phyloP scores from a whole-genome alignment of 371 early-diverging fungal species.

The Chytridium lagenaria region DNA sequence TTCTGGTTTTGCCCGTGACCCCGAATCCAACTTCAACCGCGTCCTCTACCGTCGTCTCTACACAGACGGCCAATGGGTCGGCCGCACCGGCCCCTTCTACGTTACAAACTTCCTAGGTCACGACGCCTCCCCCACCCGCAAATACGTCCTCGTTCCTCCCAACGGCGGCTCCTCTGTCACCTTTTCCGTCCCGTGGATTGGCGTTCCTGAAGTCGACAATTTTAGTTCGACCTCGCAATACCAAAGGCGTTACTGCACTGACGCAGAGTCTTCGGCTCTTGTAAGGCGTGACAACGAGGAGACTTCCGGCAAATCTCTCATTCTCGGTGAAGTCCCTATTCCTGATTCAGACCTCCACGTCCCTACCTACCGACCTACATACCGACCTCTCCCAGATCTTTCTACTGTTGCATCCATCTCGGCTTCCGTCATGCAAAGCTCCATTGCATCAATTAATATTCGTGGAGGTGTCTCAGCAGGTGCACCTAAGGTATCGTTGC shows the following conservation, averaged over 20 bases:
- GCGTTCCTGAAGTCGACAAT: not conserved
- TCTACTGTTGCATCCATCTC: not conserved
- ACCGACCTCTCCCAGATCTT: not conserved
- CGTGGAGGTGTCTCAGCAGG: not conserved
- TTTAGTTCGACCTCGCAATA: not conserved
- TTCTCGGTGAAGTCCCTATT: not conserved
- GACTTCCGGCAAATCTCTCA: not conserved
- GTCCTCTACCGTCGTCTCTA: not conserved
- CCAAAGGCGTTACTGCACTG: not conserved
- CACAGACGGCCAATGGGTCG: not conserved
- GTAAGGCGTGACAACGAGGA: not conserved
- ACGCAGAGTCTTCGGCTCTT: not conserved
- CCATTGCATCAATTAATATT: not conserved
- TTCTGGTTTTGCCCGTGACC: not conserved
- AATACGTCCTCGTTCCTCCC: not conserved
- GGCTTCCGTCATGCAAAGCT: not conserved
- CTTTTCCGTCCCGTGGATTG: not conserved
- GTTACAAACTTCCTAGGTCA: not conserved
- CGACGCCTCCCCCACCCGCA: not conserved
- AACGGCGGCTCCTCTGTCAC: not conserved
- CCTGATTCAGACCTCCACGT: not conserved
- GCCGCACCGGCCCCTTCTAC: constrained; percentile 5
- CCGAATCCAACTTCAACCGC: not conserved
- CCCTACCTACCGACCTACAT: too few species aligned
- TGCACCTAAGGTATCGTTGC: not conserved